Evolutionary conservation across 176 grass and related monocot genomes (phyloP).

Genomic region (Tillandsia fasciculata): DNA sequence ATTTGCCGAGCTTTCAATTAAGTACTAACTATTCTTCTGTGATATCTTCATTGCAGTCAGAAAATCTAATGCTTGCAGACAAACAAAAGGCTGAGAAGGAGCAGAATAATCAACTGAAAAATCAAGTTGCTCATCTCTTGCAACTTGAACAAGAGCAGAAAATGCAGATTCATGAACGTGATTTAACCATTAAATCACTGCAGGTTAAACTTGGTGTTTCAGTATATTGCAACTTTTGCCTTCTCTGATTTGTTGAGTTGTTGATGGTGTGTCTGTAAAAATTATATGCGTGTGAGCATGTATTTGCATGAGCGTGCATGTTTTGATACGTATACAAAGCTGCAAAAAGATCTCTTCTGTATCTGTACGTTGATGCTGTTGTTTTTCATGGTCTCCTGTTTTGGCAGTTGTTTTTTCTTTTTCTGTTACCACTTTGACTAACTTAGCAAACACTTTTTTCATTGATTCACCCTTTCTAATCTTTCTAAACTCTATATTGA

Average conservation of each 20-base stretch:
- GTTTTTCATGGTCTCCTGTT: too few relatives aligned
- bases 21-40: slow-evolving; percentile 6
- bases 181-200: slow-evolving; percentile 66
- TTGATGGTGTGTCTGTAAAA: too few relatives aligned
- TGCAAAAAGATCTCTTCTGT: too few relatives aligned
- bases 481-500: background rate
- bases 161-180: slow-evolving; percentile 61
- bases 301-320: too few relatives aligned
- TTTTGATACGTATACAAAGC: too few relatives aligned
- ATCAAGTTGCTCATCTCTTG: slow-evolving; percentile 62
- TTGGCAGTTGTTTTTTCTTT: too few relatives aligned
- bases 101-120: slow-evolving; percentile 74
- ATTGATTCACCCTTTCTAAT: background rate
- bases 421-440: too few relatives aligned
- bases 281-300: too few relatives aligned
- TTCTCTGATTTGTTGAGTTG: background rate
- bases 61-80: slow-evolving; percentile 80
- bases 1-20: background rate
- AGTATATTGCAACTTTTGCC: slow-evolving; percentile 9
- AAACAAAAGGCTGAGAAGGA: slow-evolving; percentile 89
- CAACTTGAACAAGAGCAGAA: slow-evolving; percentile 86
- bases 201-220: slow-evolving; percentile 48
- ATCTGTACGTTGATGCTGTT: too few relatives aligned
- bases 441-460: too few relatives aligned
- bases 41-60: slow-evolving; percentile 48